These are phyloP conservation scores for Helichrysum umbraculigerum DNA, from an alignment of 129 eudicot species.

Conservation along the genomic window DNA sequence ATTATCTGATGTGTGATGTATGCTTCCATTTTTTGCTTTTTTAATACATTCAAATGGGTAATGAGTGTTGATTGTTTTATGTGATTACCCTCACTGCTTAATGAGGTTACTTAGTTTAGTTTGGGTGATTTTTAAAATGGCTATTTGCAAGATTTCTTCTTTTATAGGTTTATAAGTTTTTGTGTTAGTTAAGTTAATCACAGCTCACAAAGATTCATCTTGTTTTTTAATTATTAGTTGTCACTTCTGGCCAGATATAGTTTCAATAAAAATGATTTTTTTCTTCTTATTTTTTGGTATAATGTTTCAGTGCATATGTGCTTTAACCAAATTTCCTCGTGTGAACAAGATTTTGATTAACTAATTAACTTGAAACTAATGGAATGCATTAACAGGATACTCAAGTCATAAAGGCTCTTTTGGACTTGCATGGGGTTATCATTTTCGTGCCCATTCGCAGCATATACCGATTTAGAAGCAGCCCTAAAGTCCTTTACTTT, in stretches of 20 bases:
- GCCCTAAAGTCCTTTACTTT: conserved; percentile 50
- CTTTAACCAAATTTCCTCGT: background rate
- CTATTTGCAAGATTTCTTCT: background rate
- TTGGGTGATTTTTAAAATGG: background rate
- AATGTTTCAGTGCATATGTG: background rate
- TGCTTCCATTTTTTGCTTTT: background rate
- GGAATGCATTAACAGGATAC: conserved; percentile 38
- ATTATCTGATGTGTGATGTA: background rate
- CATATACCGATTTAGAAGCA: conserved; percentile 53
- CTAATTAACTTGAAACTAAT: conserved; percentile 21
- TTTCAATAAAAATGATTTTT: background rate
- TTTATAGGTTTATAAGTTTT: background rate
- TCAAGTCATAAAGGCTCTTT: conserved; percentile 23
- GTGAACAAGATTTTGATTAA: conserved; percentile 23
- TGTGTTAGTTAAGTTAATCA: conserved; percentile 26
- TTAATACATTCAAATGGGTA: background rate
- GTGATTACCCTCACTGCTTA: background rate
- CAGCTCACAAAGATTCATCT: conserved; percentile 38
- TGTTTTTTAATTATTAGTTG: conserved; percentile 36
- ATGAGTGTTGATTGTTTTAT: background rate
- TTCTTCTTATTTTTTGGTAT: background rate
- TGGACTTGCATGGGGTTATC: conserved; percentile 78
- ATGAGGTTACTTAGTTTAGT: background rate
- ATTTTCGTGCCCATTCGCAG: conserved; percentile 75
- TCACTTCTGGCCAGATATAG: conserved; percentile 17